A percentile compares a stretch with the other conserved stretches of the same genome.
phyloP scores from a whole-genome alignment of 805 yeast species.

The Candida nitratophila region DNA sequence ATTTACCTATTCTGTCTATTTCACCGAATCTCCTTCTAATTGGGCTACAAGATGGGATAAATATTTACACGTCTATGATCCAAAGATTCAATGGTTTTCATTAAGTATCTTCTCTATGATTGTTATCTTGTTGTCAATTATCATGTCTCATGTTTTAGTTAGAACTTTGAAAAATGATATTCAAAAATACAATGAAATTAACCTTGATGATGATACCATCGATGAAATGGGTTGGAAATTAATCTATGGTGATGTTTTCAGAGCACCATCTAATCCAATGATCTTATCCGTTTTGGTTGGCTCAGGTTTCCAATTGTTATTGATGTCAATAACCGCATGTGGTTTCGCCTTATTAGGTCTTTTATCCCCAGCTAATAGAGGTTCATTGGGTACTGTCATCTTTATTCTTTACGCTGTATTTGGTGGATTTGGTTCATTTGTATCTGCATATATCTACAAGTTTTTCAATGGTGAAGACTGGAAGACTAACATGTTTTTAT shows the following conservation, averaged over 20 bases:
- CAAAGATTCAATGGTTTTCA: conserved; percentile 94
- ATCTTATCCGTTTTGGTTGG: conserved; percentile 77
- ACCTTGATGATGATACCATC: conserved; percentile 76
- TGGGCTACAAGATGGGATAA: conserved; percentile 99
- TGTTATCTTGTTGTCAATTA: conserved; percentile 66
- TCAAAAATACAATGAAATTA: conserved; percentile 80
- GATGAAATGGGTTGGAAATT: conserved; percentile 98
- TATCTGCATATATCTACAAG: conserved; percentile 80
- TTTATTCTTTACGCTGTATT: conserved; percentile 75
- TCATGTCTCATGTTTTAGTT: conserved; percentile 71
- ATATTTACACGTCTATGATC: conserved; percentile 84
- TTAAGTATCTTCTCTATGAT: conserved; percentile 78
- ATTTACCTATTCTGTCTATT: conserved; percentile 79
- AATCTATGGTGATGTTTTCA: conserved; percentile 90
- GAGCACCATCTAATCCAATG: conserved; percentile 69
- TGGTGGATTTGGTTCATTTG: conserved; percentile 79
- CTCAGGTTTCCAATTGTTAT: conserved; percentile 76
- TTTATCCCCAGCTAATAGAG: conserved; percentile 90
- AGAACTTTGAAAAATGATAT: conserved; percentile 83
- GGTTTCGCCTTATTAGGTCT: conserved; percentile 83
- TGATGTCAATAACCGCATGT: conserved; percentile 68
- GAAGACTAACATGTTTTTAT: conserved; percentile 76
- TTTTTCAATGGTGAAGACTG: conserved; percentile 89
- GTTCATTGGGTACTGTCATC: conserved; percentile 86
- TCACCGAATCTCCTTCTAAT: conserved; percentile 60